Evolutionary conservation across 495 filamentous ascomycete species (phyloP).

Genomic region (Penicillium canescens): DNA sequence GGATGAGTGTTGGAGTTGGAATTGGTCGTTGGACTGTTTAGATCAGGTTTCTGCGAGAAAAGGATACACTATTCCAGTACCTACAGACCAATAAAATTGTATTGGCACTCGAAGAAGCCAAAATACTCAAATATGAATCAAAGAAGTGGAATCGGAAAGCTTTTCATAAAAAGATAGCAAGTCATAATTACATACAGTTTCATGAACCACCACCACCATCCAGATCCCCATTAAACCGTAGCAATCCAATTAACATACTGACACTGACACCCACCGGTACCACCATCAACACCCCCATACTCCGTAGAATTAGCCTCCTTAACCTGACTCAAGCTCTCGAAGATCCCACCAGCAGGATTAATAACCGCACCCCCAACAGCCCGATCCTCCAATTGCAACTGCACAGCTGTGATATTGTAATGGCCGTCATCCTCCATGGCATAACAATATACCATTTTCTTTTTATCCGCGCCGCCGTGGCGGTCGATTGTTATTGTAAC

Average conservation of each 20-base stretch:
- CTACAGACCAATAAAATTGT: no score
- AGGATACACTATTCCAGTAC: no score
- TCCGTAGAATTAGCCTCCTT: conserved; percentile 29
- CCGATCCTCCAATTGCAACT: conserved; percentile 60
- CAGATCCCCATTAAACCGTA: not conserved
- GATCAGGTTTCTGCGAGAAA: no score
- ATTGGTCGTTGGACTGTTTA: no score
- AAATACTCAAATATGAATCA: not conserved
- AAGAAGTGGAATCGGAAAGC: not conserved
- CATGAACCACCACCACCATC: not conserved
- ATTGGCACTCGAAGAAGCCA: not conserved
- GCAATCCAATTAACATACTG: conserved; percentile 67
- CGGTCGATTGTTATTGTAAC: conserved; percentile 80
- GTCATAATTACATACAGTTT: no score
- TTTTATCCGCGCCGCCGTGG: conserved; percentile 63
- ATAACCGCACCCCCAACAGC: conserved; percentile 59
- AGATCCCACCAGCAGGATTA: conserved; percentile 55
- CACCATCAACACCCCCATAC: conserved; percentile 66
- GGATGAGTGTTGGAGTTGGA: no score
- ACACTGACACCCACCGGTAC: conserved; percentile 72
- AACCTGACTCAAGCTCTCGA: conserved; percentile 24
- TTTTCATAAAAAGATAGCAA: no score
- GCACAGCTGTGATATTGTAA: conserved; percentile 51
- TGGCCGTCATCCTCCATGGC: conserved; percentile 51
- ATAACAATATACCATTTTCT: conserved; percentile 75